phyloP scores from a whole-genome alignment of 306 rosid species.

The Senna tora region DNA sequence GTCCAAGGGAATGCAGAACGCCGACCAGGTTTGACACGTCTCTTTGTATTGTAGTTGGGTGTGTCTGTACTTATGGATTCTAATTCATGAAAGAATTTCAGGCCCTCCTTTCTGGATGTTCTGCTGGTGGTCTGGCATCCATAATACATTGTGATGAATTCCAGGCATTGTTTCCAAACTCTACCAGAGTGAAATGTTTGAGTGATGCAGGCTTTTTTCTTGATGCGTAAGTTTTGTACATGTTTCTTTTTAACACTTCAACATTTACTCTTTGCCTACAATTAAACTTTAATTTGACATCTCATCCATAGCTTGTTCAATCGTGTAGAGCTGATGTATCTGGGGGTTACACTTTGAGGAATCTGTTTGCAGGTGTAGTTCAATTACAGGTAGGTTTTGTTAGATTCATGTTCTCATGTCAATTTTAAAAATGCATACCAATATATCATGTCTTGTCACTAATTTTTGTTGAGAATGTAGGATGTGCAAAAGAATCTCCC shows the following conservation, averaged over 20 bases:
- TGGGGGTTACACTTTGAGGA: slow-evolving; percentile 72
- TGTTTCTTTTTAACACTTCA: slow-evolving; percentile 30
- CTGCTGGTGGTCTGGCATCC: slow-evolving; percentile 93
- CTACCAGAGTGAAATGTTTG: slow-evolving; percentile 80
- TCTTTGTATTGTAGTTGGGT: slow-evolving; percentile 8
- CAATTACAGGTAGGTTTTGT: slow-evolving; percentile 71
- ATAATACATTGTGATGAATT: slow-evolving; percentile 91
- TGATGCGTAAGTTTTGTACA: slow-evolving; percentile 67
- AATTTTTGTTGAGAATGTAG: slow-evolving; percentile 49
- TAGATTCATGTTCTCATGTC: too few species aligned
- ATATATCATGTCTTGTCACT: slow-evolving; percentile 1
- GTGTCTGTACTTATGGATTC: slow-evolving; percentile 5
- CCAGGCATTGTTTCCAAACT: slow-evolving; percentile 52
- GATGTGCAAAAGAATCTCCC: slow-evolving; percentile 76
- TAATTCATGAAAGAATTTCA: slow-evolving; percentile 38
- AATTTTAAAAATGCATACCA: slow-evolving; percentile 13
- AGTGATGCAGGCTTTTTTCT: slow-evolving; percentile 91
- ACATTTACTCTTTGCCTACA: slow-evolving; percentile 4
- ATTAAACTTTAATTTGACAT: slow-evolving; percentile 33
- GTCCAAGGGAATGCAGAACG: slow-evolving; percentile 80
- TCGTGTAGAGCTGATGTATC: slow-evolving; percentile 76
- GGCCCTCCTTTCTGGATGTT: slow-evolving; percentile 95
- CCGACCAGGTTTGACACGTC: slow-evolving; percentile 58
- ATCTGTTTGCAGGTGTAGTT: slow-evolving; percentile 74
- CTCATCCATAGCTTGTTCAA: slow-evolving; percentile 28